Conservation (phyloP, 2,329 filamentous ascomycete genomes). For the Cladosporium austrohemisphaericum region DNA sequence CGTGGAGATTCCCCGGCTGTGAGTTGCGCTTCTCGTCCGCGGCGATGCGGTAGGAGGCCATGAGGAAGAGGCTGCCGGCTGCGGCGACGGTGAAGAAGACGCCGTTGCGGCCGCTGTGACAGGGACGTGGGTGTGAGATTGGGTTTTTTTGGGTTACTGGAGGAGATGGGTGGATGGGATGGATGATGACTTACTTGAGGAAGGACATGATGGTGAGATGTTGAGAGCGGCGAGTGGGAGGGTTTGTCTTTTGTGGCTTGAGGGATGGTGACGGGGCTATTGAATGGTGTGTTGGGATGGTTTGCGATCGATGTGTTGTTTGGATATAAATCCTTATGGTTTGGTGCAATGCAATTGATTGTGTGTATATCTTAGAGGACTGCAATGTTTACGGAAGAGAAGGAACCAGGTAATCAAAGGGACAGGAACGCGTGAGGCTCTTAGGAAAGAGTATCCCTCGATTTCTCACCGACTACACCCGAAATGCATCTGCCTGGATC, state of each 20-base stretch:
- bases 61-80: slow-evolving; percentile 23
- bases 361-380: not conserved
- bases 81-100: slow-evolving; percentile 26
- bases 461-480: slow-evolving; percentile 1
- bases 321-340: too few relatives aligned
- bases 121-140: not conserved
- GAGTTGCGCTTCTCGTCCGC: slow-evolving; percentile 19
- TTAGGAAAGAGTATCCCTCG: not conserved
- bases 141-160: not conserved
- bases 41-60: slow-evolving; percentile 22
- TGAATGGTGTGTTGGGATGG: not conserved
- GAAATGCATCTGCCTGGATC: not conserved
- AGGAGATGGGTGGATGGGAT: not conserved
- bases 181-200: not conserved
- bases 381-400: not conserved
- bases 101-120: slow-evolving; percentile 28
- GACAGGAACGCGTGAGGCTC: not conserved
- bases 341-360: not conserved
- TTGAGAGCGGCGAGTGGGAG: too few relatives aligned
- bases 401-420: too few relatives aligned
- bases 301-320: too few relatives aligned
- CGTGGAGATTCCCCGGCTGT: slow-evolving; percentile 25
- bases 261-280: not conserved
- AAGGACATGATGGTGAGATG: not conserved
- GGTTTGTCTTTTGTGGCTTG: not conserved